Base-by-base conservation (phyloP, 2,329 filamentous ascomycete species). In the Hymenoscyphus albidus region DNA sequence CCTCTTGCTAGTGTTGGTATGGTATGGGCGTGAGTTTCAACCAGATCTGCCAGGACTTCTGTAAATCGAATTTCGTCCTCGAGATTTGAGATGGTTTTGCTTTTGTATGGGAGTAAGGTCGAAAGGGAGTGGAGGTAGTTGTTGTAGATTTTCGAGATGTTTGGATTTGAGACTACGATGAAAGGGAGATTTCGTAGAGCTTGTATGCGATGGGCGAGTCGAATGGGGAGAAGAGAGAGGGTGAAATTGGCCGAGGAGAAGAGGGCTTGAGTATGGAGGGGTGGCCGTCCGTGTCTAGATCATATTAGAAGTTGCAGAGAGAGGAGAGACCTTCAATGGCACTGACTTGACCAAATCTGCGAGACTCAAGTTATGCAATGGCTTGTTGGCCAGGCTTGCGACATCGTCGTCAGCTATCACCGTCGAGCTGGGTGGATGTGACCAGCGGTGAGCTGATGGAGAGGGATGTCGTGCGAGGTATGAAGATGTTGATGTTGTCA, bases 141-240 rank as follows among this genome's bases (percentile, higher is more conserved):
- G 78, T 91, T 88, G 81, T 98, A 97, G 69, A 99, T 99, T 73
- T 90, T 89, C 32, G 89, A 91, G 71, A 99, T 93, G 76, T 97
- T 92, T 0, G 93, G 92, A 76, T 99, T 98, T n/a, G 94, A 93
- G 32, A 99, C 95, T 63, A 99, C 94, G 69, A 99, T 98, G 78
- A 94, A 99, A 0, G 95, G 95, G 9, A 99, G 86, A 75, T 96
- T 97, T 68, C 93, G 89, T 18, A 99, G 82, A 55, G 93, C 92
- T 76, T 97, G 91, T 69, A 99, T 96, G 64, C 95, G 92, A 76
- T 96, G 92, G 32, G 95, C 95, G 32, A 99, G 88, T 44, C 95
- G 92, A 59, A 95, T 91, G 14, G 95, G 95, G 10, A 98, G 88
- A 62, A 97, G 90, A 35, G 89, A 91, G 70, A 98, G 89, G 13